Conservation (phyloP, 139 green algal genomes). For the Chlorella sorokiniana region DNA sequence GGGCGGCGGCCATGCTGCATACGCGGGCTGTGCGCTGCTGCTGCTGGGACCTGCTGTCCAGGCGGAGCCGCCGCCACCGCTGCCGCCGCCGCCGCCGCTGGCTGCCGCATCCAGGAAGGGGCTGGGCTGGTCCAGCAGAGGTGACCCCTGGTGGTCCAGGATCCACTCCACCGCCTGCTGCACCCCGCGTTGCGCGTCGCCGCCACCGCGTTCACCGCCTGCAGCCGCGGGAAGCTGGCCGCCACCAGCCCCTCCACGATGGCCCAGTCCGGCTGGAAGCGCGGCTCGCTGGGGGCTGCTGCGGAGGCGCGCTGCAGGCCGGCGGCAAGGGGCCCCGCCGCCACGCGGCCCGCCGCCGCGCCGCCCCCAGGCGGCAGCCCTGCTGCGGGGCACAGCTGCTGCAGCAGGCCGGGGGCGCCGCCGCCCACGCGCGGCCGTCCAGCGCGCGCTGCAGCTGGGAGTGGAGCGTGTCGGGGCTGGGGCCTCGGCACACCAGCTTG, state of each 20-base stretch:
- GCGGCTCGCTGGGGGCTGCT: neutral
- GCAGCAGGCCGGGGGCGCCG: slow-evolving; percentile 8
- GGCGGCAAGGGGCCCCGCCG: neutral
- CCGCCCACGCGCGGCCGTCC: neutral
- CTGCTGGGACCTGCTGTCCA: neutral
- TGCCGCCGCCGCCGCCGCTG: neutral
- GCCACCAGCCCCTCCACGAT: slow-evolving; percentile 33
- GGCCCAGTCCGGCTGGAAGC: slow-evolving; percentile 1
- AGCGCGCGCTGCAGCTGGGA: slow-evolving; percentile 3
- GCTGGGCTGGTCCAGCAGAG: slow-evolving; percentile 7
- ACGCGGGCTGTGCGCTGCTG: neutral
- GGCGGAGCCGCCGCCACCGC: neutral
- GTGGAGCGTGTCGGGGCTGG: slow-evolving; percentile 12
- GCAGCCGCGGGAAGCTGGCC: slow-evolving; percentile 40
- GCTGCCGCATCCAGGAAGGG: neutral
- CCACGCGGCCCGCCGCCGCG: neutral
- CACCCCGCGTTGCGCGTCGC: slow-evolving; percentile 37
- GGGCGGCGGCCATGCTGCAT: neutral
- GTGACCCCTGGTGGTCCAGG: slow-evolving; percentile 24
- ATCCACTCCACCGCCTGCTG: slow-evolving; percentile 50
- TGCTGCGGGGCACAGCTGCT: slow-evolving; percentile 19
- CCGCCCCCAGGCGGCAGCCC: neutral
- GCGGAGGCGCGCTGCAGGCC: neutral
- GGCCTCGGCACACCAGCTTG: slow-evolving; percentile 24
- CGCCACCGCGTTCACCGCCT: slow-evolving; percentile 31